Evolutionary conservation across 345 rosid species (phyloP).

Genomic region (Clarkia xantiana): DNA sequence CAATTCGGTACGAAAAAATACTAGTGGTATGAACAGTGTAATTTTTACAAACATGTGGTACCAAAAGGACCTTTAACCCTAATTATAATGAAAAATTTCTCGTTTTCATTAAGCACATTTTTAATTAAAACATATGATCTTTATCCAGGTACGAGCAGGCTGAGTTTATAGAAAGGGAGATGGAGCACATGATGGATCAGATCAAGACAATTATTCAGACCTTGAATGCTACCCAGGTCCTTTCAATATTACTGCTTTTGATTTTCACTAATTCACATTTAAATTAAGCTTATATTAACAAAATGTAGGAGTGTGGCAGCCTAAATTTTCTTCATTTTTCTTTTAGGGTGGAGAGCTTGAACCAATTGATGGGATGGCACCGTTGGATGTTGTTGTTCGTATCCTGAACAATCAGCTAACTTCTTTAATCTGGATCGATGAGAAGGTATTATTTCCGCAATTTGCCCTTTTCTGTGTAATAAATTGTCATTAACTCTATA

Average conservation of each 20-base stretch:
- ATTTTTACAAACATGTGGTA: too few relatives aligned
- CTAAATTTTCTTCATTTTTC: conserved; percentile 8
- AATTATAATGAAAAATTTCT: too few relatives aligned
- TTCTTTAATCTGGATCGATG: conserved; percentile 96
- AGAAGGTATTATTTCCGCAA: conserved; percentile 18
- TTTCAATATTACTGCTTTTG: neutral
- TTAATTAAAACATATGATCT: neutral
- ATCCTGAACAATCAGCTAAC: conserved; percentile 93
- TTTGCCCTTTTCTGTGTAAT: neutral
- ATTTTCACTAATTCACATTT: conserved; percentile 1
- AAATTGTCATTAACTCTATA: neutral
- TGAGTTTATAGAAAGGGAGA: conserved; percentile 76
- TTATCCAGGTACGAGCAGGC: conserved; percentile 75
- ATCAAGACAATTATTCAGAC: conserved; percentile 75
- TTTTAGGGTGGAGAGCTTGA: conserved; percentile 81
- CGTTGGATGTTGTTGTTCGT: conserved; percentile 73
- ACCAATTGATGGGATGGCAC: conserved; percentile 65
- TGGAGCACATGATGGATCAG: conserved; percentile 90
- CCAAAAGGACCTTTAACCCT: too few relatives aligned
- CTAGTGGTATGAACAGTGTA: too few relatives aligned
- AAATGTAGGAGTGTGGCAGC: too few relatives aligned
- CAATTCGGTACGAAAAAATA: too few relatives aligned
- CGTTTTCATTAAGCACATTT: neutral
- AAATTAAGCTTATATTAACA: too few relatives aligned
- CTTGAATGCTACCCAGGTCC: conserved; percentile 69